Base-by-base conservation (phyloP, 768 basidiomycete genomes). In the Boletales sp. region DNA sequence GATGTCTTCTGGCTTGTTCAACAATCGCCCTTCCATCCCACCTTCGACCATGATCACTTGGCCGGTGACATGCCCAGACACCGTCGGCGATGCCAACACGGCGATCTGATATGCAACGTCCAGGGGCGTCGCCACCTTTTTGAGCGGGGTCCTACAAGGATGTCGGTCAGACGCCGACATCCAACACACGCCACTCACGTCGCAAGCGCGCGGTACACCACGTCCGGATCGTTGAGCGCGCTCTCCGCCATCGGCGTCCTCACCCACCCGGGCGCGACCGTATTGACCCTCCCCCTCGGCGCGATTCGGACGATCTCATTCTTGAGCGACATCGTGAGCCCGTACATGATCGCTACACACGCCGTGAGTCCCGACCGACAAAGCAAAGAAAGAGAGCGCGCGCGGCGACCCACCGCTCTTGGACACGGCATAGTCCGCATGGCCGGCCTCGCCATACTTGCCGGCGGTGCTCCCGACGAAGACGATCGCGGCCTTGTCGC, bases 231-330 rank as follows among this genome's bases (percentile, higher is more conserved):
- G 48, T 79, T 74, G 44, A 90, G 66, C 1, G 77, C 71, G 9
- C 77, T 73, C 53, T 77, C 79, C 0, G 76, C 83, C 80, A 81
- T 83, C 0, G 81, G 77, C 49, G 86, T 88, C 42, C 63, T 73
- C 8, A 81, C 79, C 81, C 82, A 87, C 6, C 86, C 86, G 5
- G 87, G 87, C 0, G 77, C 83, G 15, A 90, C 73, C 39, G 73
- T 72, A 56, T 89, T 89, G 4, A 88, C 86, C n/a, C 87, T 74
- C 0, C 78, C 88, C 48, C 66, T 74, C 0, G 86, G 83, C 0
- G 86, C 86, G 51, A 88, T 78, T 66, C 80, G 80, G 40, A 90
- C 87, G 47, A 89, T 87, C 67, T 90, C 87, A 63, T 89, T 90
- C 69, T 90, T 89, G 56, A 89, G 72, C 5, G 81, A 73, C 57